phyloP scores from a whole-genome alignment of 2,329 filamentous ascomycete genomes.

The Blastomyces emzantsi region DNA sequence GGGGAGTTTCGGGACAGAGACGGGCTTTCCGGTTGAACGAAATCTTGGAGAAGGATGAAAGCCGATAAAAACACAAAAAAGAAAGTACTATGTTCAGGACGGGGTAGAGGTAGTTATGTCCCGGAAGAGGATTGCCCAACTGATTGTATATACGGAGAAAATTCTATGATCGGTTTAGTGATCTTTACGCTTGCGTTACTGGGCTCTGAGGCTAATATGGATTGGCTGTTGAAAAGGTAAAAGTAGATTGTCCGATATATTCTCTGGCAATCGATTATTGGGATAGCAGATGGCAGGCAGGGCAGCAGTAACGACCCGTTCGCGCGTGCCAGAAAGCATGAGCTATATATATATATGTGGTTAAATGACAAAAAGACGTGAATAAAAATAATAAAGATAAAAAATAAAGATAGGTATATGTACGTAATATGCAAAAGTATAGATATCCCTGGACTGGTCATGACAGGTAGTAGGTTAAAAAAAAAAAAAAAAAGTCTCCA shows the following conservation, averaged over 20 bases:
- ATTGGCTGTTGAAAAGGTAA: background rate
- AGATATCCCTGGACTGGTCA: background rate
- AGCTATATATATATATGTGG: background rate
- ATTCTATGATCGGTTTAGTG: background rate
- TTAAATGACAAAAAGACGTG: background rate
- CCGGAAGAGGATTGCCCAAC: no score
- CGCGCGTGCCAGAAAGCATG: background rate
- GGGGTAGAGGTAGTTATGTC: no score
- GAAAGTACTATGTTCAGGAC: background rate
- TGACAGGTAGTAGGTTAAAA: background rate
- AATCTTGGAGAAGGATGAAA: background rate
- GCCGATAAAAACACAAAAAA: background rate
- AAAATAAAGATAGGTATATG: slow-evolving; percentile 1
- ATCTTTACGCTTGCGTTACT: background rate
- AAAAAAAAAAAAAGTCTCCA: background rate
- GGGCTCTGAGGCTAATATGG: background rate
- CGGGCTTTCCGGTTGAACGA: background rate
- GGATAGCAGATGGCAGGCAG: background rate
- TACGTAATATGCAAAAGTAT: background rate
- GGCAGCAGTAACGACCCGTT: background rate
- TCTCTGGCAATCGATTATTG: background rate
- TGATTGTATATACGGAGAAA: background rate
- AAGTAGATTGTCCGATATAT: background rate
- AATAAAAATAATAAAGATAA: background rate
- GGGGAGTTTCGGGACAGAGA: background rate